Conservation (phyloP, 495 filamentous ascomycete species). For the Penicillium manginii region DNA sequence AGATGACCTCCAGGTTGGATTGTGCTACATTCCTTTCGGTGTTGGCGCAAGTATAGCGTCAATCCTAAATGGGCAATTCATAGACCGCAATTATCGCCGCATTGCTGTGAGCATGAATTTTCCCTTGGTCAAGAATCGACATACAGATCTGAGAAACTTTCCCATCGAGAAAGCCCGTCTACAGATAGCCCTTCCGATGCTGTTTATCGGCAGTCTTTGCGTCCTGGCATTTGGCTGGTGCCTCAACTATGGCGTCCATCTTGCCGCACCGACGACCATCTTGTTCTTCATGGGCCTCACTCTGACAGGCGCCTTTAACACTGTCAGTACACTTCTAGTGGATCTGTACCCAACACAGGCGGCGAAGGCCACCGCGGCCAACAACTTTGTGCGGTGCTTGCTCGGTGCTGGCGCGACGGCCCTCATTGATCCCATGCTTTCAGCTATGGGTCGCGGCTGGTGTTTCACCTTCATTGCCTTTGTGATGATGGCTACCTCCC, state of each 20-base stretch:
- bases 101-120: conserved; percentile 45
- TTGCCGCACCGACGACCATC: conserved; percentile 54
- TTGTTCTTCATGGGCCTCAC: conserved; percentile 62
- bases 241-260: conserved; percentile 37
- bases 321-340: conserved; percentile 62
- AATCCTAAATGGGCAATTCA: conserved; percentile 83
- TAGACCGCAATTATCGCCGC: conserved; percentile 53
- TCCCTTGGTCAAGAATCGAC: conserved; percentile 52
- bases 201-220: conserved; percentile 41
- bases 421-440: conserved; percentile 66
- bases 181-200: conserved; percentile 47
- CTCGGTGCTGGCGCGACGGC: conserved; percentile 70
- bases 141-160: conserved; percentile 57
- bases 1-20: conserved; percentile 53
- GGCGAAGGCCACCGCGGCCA: conserved; percentile 68
- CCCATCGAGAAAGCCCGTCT: conserved; percentile 69
- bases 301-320: conserved; percentile 60
- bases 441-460: conserved; percentile 68
- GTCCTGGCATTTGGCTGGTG: conserved; percentile 47
- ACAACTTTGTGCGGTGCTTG: conserved; percentile 69
- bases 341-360: conserved; percentile 67
- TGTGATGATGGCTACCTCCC: conserved; percentile 56
- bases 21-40: conserved; percentile 52
- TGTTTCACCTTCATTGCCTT: conserved; percentile 67
- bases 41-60: conserved; percentile 75